These are phyloP conservation scores for Aspergillus novofumigatus DNA, from an alignment of 2,329 filamentous ascomycete genomes.

Conservation along the genomic window DNA sequence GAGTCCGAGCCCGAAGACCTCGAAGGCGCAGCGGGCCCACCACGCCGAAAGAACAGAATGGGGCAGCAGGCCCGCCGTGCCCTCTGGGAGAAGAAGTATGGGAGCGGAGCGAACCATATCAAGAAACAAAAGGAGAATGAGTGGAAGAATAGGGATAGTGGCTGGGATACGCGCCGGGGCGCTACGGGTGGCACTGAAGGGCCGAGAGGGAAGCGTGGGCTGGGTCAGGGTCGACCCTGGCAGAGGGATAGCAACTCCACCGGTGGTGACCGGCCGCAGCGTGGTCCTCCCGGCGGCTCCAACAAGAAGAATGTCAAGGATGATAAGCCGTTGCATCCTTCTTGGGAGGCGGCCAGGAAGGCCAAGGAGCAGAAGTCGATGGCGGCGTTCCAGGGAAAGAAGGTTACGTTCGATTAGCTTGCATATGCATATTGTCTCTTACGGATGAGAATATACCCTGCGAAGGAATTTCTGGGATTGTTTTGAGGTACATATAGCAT, in stretches of 20 bases:
- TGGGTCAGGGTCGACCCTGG: slow-evolving; percentile 8
- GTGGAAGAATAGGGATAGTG: slow-evolving; percentile 43
- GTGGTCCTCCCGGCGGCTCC: slow-evolving; percentile 14
- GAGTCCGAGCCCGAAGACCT: slow-evolving; percentile 52
- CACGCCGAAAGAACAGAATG: slow-evolving; percentile 55
- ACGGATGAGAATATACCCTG: background rate
- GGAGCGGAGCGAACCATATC: slow-evolving; percentile 55
- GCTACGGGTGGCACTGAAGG: slow-evolving; percentile 38
- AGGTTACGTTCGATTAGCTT: slow-evolving; percentile 57
- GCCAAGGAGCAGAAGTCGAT: slow-evolving; percentile 50
- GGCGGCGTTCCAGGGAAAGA: slow-evolving; percentile 56
- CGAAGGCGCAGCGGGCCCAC: slow-evolving; percentile 33
- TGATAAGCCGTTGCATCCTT: slow-evolving; percentile 56
- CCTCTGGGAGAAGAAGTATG: slow-evolving; percentile 61
- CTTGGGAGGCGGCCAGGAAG: slow-evolving; percentile 60
- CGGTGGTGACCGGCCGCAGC: slow-evolving; percentile 19
- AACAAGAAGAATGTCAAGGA: slow-evolving; percentile 32
- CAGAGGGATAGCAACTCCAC: slow-evolving; percentile 7
- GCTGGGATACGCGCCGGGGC: slow-evolving; percentile 57
- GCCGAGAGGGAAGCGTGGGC: slow-evolving; percentile 25
- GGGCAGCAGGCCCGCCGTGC: slow-evolving; percentile 59
- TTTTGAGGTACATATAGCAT: background rate
- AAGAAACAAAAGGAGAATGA: slow-evolving; percentile 37
- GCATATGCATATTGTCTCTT: slow-evolving; percentile 1
- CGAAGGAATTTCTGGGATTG: background rate